Conservation (phyloP, 78 protist genomes). For the Monosiga brevicollis region DNA sequence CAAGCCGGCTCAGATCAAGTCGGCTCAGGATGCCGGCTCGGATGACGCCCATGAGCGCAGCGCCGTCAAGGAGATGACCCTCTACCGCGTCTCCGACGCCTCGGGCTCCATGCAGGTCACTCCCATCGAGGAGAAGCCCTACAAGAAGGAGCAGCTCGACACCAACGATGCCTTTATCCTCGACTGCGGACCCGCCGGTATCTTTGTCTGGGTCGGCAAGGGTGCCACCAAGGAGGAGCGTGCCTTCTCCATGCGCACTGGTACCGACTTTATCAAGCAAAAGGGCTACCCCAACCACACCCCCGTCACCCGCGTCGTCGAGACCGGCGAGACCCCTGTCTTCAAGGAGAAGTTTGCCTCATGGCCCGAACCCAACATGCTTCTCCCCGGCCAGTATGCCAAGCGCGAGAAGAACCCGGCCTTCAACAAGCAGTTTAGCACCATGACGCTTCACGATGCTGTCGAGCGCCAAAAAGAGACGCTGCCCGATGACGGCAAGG, state of each 20-base stretch:
- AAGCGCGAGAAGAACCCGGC: neutral
- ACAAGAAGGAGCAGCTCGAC: conserved; percentile 18
- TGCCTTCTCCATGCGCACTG: neutral
- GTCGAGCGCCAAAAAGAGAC: neutral
- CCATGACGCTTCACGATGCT: neutral
- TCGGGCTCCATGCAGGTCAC: neutral
- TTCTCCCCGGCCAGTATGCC: neutral
- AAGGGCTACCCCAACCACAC: conserved; percentile 4
- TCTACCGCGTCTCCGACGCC: conserved; percentile 27
- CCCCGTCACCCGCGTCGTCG: conserved; percentile 15
- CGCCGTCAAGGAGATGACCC: neutral
- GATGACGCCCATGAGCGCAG: conserved; percentile 1
- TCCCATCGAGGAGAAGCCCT: neutral
- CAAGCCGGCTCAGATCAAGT: neutral
- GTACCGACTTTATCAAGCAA: neutral
- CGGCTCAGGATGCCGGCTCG: conserved; percentile 43
- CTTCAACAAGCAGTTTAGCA: neutral
- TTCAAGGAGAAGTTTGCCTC: conserved; percentile 29
- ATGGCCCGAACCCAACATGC: neutral
- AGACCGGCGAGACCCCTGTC: conserved; percentile 31
- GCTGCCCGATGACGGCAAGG: conserved; percentile 16
- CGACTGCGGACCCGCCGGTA: conserved; percentile 23
- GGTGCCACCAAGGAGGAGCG: conserved; percentile 15
- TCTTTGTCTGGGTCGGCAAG: conserved; percentile 61
- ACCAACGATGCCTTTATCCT: conserved; percentile 41